Conservation (phyloP, 2,329 filamentous ascomycete genomes). For the Thelonectria rubi region DNA sequence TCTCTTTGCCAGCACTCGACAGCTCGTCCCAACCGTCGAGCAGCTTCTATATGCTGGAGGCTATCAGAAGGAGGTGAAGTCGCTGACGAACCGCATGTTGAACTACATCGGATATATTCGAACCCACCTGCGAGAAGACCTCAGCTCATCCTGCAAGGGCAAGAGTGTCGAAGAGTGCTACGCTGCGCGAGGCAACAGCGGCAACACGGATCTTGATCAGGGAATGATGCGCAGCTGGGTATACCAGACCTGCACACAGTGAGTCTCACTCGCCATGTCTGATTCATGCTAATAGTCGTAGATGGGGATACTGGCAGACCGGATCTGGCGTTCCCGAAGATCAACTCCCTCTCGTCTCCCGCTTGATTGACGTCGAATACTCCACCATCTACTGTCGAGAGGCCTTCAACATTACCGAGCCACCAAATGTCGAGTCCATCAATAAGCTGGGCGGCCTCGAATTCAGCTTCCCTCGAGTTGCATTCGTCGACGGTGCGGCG, state of each 20-base stretch:
- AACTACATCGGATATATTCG: conserved; percentile 61
- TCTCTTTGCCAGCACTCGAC: conserved; percentile 54
- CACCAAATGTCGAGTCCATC: conserved; percentile 70
- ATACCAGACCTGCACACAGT: conserved; percentile 66
- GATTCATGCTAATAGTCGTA: conserved; percentile 40
- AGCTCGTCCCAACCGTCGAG: conserved; percentile 47
- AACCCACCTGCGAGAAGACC: conserved; percentile 43
- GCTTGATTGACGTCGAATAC: conserved; percentile 72
- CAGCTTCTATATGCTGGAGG: conserved; percentile 54
- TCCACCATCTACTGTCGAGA: conserved; percentile 68
- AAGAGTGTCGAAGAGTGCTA: conserved; percentile 45
- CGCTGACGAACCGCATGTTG: conserved; percentile 55
- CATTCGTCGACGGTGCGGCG: conserved; percentile 77
- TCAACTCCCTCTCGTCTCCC: conserved; percentile 75
- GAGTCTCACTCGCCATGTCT: conserved; percentile 31
- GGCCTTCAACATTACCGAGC: conserved; percentile 74
- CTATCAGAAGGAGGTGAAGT: conserved; percentile 49
- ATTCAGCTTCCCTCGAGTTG: conserved; percentile 78
- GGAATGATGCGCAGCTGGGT: conserved; percentile 54
- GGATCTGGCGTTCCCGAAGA: conserved; percentile 73
- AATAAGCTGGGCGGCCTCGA: conserved; percentile 81
- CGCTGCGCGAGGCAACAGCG: conserved; percentile 36
- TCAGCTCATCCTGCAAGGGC: conserved; percentile 36
- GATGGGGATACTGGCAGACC: conserved; percentile 83
- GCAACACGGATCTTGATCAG: conserved; percentile 36